Evolutionary conservation across 1,284 basidiomycete species (phyloP), one percentile per base, ranked within the genome.

Genomic region (Tetrapyrgos nigripes): DNA sequence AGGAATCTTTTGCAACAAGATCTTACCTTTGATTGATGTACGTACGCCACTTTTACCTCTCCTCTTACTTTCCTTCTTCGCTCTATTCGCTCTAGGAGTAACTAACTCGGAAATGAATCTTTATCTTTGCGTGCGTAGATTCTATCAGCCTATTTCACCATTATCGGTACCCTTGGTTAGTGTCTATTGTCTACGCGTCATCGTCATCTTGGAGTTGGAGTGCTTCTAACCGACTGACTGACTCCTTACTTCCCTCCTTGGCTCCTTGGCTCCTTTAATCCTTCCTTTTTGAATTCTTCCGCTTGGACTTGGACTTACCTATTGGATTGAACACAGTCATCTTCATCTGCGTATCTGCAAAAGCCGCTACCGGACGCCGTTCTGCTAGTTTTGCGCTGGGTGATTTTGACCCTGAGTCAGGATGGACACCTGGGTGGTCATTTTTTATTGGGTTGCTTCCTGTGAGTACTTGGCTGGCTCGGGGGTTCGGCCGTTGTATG

Each of bases 341-440:
- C 33, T 64, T 85, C 24, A 70, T 85, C 23, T 77, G 74, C 47
- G 63, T 84, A 6, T 84, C 83, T 5, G 75, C 70, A 21, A 83
- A 82, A 65, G 84, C 83, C 4, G 77, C 78, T 1, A 67, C 68
- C 14, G 83, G 84, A 1, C 75, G 83, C 27, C 79, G 73, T 55
- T 71, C 83, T 3, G 79, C 76, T 1, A 70, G 75, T 0, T 85
- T 77, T 64, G 83, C 79, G 0, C 66, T 85, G 0, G 77, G 76
- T 19, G 75, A 77, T 48, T 86, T 83, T 47, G 77, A 84, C 61
- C 68, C 79, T 2, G 69, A 73, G 31, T 83, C 83, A 6, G 84
- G 83, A 10, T 85, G 84, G 84, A 76, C 74, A 11, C 76, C 83
- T 31, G 84, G 83, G 26, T 85, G 83, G 83, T 76, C 83, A 0